These are phyloP conservation scores for Ploettnerulaceae sp. DNA, from an alignment of 2,329 filamentous ascomycete species.

Conservation along the genomic window DNA sequence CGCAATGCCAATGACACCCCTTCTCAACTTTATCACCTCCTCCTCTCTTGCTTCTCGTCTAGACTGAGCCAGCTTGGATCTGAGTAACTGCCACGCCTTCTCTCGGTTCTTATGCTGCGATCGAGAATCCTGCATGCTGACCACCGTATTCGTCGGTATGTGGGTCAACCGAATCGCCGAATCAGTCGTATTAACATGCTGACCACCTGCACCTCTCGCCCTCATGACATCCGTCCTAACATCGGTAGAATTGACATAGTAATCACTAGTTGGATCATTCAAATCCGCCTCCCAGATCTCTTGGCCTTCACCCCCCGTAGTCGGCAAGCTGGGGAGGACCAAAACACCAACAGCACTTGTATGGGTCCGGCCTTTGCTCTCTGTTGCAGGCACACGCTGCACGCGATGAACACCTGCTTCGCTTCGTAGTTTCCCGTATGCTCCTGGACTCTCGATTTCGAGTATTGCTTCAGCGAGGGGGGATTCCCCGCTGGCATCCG, in stretches of 20 bases:
- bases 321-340: slow-evolving; percentile 80
- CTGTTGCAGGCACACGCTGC: slow-evolving; percentile 86
- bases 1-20: slow-evolving; percentile 73
- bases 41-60: slow-evolving; percentile 80
- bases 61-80: slow-evolving; percentile 74
- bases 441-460: slow-evolving; percentile 69
- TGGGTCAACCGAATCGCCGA: slow-evolving; percentile 92
- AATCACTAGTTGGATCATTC: slow-evolving; percentile 84
- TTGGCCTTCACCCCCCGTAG: slow-evolving; percentile 43
- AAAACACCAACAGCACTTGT: slow-evolving; percentile 90
- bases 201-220: slow-evolving; percentile 84
- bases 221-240: slow-evolving; percentile 86
- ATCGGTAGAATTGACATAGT: slow-evolving; percentile 81
- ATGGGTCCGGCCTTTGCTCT: slow-evolving; percentile 85
- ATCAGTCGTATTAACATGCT: slow-evolving; percentile 98
- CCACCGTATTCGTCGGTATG: slow-evolving; percentile 76
- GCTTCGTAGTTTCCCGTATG: slow-evolving; percentile 76
- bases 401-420: slow-evolving; percentile 95
- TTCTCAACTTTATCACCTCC: slow-evolving; percentile 66
- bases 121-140: slow-evolving; percentile 87
- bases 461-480: slow-evolving; percentile 83
- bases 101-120: slow-evolving; percentile 88
- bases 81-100: slow-evolving; percentile 78
- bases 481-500: slow-evolving; percentile 54
- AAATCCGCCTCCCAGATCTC: slow-evolving; percentile 54